A percentile compares a stretch with the other conserved stretches of the same genome.
phyloP scores from a whole-genome alignment of 2,329 filamentous ascomycete genomes.

The Thielaviopsis euricoi region DNA sequence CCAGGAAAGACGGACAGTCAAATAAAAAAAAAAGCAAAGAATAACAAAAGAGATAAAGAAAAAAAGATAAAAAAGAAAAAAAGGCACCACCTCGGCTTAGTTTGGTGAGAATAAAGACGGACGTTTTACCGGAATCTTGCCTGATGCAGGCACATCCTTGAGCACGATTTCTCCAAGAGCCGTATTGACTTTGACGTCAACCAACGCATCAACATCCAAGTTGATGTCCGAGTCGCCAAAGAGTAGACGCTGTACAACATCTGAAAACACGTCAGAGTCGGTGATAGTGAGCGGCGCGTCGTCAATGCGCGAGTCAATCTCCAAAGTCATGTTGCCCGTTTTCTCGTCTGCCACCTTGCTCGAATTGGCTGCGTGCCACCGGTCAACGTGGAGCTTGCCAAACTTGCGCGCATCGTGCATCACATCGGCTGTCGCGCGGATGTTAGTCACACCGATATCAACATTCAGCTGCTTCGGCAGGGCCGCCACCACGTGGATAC shows the following conservation, averaged over 20 bases:
- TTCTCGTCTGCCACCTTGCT: conserved; percentile 42
- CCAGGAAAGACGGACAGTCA: conserved; percentile 1
- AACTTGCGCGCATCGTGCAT: conserved; percentile 64
- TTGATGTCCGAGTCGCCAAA: conserved; percentile 56
- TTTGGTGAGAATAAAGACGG: conserved; percentile 41
- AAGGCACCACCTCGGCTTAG: not conserved
- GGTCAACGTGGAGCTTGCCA: conserved; percentile 58
- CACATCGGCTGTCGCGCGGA: conserved; percentile 65
- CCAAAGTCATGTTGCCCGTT: conserved; percentile 42
- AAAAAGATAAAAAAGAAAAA: not conserved
- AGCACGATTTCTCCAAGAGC: conserved; percentile 66
- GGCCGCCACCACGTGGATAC: conserved; percentile 60
- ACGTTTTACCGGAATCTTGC: conserved; percentile 85
- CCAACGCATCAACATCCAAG: conserved; percentile 59
- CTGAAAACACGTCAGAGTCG: conserved; percentile 59
- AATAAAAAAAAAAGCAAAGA: not conserved
- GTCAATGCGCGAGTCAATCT: conserved; percentile 59
- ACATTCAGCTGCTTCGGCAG: conserved; percentile 81
- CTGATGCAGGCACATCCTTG: conserved; percentile 71
- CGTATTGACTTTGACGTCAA: conserved; percentile 71
- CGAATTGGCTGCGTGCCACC: conserved; percentile 78
- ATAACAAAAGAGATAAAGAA: conserved; percentile 4
- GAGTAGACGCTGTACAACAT: conserved; percentile 65
- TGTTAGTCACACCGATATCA: conserved; percentile 56
- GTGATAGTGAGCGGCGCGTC: conserved; percentile 73